Percentiles rank a stretch among this genome's conserved stretches.
Conservation (phyloP, 345 rosid species). For the Geranium rotundifolium region DNA sequence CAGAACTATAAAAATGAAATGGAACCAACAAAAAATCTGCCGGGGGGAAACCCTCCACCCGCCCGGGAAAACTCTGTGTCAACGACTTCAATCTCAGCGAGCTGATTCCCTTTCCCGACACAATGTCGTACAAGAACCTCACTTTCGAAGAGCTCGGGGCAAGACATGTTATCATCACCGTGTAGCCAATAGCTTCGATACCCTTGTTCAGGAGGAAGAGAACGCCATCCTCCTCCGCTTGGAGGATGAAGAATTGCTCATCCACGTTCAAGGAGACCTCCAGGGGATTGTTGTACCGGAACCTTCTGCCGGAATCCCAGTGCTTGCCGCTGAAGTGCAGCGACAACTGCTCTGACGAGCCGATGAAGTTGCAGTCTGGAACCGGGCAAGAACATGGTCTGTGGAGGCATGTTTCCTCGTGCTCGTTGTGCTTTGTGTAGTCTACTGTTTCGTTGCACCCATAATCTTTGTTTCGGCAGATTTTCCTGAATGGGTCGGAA, state of each 20-base stretch:
- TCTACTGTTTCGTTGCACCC: conserved; percentile 30
- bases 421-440: conserved; percentile 17
- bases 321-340: conserved; percentile 30
- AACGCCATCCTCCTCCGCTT: conserved; percentile 36
- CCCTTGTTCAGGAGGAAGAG: conserved; percentile 31
- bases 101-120: conserved; percentile 18
- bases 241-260: conserved; percentile 29
- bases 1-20: conserved; percentile 18
- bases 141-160: conserved; percentile 22
- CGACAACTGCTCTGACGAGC: conserved; percentile 27
- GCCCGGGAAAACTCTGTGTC: conserved; percentile 19
- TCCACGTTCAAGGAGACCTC: conserved; percentile 13
- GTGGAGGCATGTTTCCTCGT: conserved; percentile 25
- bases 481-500: conserved; percentile 23
- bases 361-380: conserved; percentile 23
- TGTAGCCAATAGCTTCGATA: conserved; percentile 16
- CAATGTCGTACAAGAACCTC: conserved; percentile 17
- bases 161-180: conserved; percentile 20
- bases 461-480: conserved; percentile 24
- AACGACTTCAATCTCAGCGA: conserved; percentile 24
- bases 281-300: conserved; percentile 24
- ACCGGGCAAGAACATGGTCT: conserved; percentile 38
- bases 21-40: conserved; percentile 23
- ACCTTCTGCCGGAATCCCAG: conserved; percentile 19
- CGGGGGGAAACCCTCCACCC: conserved; percentile 12